phyloP scores from a whole-genome alignment of 805 yeast genomes.

The Candida tammaniensis region DNA sequence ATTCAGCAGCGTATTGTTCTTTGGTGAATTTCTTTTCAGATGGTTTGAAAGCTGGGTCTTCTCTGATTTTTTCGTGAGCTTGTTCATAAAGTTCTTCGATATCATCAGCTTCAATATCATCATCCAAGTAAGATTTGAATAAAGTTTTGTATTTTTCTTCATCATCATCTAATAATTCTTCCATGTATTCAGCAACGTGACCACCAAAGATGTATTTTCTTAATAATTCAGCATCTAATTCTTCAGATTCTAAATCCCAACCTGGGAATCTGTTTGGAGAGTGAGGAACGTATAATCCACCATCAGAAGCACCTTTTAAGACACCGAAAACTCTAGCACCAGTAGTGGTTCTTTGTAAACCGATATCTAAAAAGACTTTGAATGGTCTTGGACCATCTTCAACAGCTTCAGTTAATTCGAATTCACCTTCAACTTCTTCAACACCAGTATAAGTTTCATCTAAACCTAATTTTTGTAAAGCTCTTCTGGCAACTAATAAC shows the following conservation, averaged over 20 bases:
- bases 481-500: constrained; percentile 98
- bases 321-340: constrained; percentile 99
- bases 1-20: constrained; percentile 96
- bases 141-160: constrained; percentile 97
- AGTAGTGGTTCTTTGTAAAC: constrained; percentile 99
- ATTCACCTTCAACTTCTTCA: constrained; percentile 99
- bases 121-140: constrained; percentile 95
- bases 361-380: constrained; percentile 99
- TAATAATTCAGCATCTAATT: constrained; percentile 93
- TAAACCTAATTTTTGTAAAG: constrained; percentile 93
- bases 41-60: constrained; percentile 87
- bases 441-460: constrained; percentile 99
- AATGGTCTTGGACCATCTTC: constrained; percentile 99
- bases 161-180: constrained; percentile 99
- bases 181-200: constrained; percentile 99
- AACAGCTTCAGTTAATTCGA: constrained; percentile 96
- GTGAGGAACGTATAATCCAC: constrained; percentile 99
- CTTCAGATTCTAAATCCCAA: constrained; percentile 98
- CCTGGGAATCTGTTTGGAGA: constrained; percentile 99
- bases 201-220: constrained; percentile 99
- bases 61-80: constrained; percentile 97
- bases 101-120: constrained; percentile 95
- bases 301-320: constrained; percentile 99
- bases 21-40: constrained; percentile 91
- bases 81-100: constrained; percentile 92